Conservation (phyloP, 148 eudicot species). For the Fagopyrum esculentum region DNA sequence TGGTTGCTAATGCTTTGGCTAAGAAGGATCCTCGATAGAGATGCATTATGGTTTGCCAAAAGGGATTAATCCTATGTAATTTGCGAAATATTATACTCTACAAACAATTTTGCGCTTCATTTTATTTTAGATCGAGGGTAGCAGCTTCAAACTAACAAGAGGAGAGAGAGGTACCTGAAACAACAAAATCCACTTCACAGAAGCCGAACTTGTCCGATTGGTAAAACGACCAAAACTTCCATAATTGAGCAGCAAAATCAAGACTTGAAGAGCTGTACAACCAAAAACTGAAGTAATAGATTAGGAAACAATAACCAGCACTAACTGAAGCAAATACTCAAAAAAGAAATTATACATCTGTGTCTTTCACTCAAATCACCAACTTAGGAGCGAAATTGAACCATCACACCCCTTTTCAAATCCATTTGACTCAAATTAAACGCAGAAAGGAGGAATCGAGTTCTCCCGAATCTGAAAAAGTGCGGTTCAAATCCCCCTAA, state of each 20-base stretch:
- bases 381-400: neutral
- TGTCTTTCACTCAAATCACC: constrained; percentile 1
- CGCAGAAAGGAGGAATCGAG: constrained; percentile 1
- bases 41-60: too few species aligned
- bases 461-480: constrained; percentile 1
- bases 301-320: neutral
- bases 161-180: neutral
- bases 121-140: neutral
- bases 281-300: neutral
- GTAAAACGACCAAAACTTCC: neutral
- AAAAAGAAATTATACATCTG: neutral
- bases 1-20: too few species aligned
- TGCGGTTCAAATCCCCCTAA: constrained; percentile 8
- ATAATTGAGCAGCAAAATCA: neutral
- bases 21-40: too few species aligned
- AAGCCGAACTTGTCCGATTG: neutral
- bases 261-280: neutral
- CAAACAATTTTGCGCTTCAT: neutral
- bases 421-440: neutral
- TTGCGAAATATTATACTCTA: neutral
- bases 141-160: neutral
- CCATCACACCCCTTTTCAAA: neutral
- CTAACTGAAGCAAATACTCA: neutral
- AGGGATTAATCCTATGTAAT: too few species aligned
- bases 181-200: neutral